phyloP scores from a whole-genome alignment of 192 early-diverging fungal genomes.

The Globomyces pollinis-pini region DNA sequence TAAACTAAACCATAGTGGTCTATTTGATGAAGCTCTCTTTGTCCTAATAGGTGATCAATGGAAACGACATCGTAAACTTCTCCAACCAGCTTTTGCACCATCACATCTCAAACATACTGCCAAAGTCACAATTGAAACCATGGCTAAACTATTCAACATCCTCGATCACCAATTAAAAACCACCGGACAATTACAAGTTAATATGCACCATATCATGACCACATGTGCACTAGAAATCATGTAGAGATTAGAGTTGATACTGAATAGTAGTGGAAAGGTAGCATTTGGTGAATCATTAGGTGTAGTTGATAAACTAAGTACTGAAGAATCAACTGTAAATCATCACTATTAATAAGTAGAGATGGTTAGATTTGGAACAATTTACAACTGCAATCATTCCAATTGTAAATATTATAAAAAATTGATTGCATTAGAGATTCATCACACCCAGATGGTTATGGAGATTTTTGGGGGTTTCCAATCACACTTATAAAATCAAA shows the following conservation, averaged over 20 bases:
- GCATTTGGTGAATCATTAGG: not conserved
- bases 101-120: slow-evolving; percentile 2
- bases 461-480: not conserved
- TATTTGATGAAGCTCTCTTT: slow-evolving; percentile 24
- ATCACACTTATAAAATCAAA: not conserved
- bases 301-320: too few species aligned
- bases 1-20: not conserved
- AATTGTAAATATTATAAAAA: not conserved
- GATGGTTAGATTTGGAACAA: not conserved
- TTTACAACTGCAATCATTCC: not conserved
- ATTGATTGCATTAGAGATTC: not conserved
- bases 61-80: slow-evolving; percentile 21
- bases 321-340: too few species aligned
- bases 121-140: not conserved
- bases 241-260: slow-evolving; percentile 1
- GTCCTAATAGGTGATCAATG: slow-evolving; percentile 13
- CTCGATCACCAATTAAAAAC: not conserved
- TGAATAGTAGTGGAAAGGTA: slow-evolving; percentile 5
- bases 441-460: not conserved
- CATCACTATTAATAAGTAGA: not conserved
- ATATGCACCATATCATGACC: not conserved
- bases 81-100: slow-evolving; percentile 23
- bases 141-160: not conserved
- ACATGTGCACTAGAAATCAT: not conserved
- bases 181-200: not conserved